A percentile compares a stretch with the other conserved stretches of the same genome.
These are phyloP conservation scores for Ustanciosporium gigantosporum DNA, from an alignment of 1,284 basidiomycete genomes.

Conservation along the genomic window DNA sequence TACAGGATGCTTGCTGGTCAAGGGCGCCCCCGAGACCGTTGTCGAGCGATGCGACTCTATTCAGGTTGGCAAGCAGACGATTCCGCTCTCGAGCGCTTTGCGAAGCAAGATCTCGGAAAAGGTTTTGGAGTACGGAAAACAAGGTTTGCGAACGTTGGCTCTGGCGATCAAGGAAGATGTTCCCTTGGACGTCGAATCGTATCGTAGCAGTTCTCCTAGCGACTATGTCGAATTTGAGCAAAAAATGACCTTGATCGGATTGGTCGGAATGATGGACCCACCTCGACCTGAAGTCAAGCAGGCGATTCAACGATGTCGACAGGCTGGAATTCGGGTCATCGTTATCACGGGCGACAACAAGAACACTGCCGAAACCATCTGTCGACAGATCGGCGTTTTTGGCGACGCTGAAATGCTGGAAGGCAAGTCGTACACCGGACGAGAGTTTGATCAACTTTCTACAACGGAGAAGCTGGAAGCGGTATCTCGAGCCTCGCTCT, in stretches of 20 bases:
- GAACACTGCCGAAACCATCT: conserved; percentile 95
- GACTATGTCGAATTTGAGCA: conserved; percentile 85
- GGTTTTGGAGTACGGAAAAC: conserved; percentile 74
- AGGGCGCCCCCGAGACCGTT: conserved; percentile 94
- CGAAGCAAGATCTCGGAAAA: conserved; percentile 68
- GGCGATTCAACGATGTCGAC: conserved; percentile 86
- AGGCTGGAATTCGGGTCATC: conserved; percentile 92
- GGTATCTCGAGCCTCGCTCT: conserved; percentile 83
- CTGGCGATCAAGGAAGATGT: conserved; percentile 80
- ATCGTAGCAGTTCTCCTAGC: conserved; percentile 63
- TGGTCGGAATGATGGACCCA: conserved; percentile 97
- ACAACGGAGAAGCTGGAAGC: conserved; percentile 80
- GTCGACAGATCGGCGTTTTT: conserved; percentile 92
- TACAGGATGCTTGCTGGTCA: conserved; percentile 71
- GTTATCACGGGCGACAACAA: conserved; percentile 99
- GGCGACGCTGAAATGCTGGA: conserved; percentile 62
- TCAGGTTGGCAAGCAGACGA: conserved; percentile 63
- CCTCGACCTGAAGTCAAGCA: conserved; percentile 88
- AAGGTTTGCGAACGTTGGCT: conserved; percentile 87
- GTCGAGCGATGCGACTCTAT: conserved; percentile 82
- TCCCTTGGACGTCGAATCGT: conserved; percentile 69
- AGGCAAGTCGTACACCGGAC: conserved; percentile 91
- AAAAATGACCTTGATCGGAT: conserved; percentile 82
- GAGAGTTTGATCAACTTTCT: conserved; percentile 81
- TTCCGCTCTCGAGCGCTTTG: conserved; percentile 66